Evolutionary conservation across 768 basidiomycete species (phyloP), one percentile per base, ranked within the genome.

Genomic region (Crassisporium funariophilum): DNA sequence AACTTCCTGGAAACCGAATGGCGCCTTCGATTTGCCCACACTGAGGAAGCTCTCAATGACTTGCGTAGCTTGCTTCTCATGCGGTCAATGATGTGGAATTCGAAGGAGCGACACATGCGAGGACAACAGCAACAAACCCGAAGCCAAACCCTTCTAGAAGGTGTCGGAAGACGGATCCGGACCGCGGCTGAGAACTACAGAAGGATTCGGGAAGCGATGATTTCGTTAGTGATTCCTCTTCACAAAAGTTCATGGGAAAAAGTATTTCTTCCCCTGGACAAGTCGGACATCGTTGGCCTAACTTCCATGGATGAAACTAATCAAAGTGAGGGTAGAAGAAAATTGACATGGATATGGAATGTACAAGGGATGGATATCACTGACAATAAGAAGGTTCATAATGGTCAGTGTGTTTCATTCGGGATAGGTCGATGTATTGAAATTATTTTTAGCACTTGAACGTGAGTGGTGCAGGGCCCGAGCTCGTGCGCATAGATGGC

Each of bases 401-500:
- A 16, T 20, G 54, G 55, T 47, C 16, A 16, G 43, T 52, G 23
- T 21, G 5, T 21, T n/a, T 42, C 29, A 3, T 12, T 27, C 1
- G 36, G 8, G 20, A 12, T 27, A 16, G 5, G 23, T 25, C 8
- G 12, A 33, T 21, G 11, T 19, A 6, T 46, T 47, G n/a, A 47
- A 13, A 17, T 41, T 10, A 38, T 12, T 33, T 45, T 10, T 36
- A 57, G 64, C 53, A 0, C 48, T 66, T 7, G 50, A 47, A 0
- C 40, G 64, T 17, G 58, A 63, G 39, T 65, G 63, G 62, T 64
- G 61, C 24, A 62, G 57, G 31, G 47, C 55, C 1, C 40, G 53
- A 4, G 66, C 67, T 0, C 47, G 65, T 0, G 64, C 64, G 0
- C 49, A 60, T 23, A 51, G 63, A 0, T 70, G 67, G 65, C 57